phyloP scores from a whole-genome alignment of 2,329 filamentous ascomycete species.

The Bipolaris oryzae region DNA sequence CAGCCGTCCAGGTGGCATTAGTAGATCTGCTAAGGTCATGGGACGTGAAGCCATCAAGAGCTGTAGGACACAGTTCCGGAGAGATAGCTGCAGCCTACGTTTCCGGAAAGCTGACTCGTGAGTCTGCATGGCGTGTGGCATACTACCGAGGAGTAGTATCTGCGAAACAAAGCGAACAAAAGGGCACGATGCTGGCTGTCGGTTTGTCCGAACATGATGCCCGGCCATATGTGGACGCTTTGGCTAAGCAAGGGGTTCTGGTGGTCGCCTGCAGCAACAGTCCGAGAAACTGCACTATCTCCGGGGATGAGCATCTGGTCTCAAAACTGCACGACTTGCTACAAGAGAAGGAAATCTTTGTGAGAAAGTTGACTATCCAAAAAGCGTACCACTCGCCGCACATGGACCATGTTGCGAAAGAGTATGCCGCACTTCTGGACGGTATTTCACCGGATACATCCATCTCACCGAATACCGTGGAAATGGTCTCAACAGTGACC shows the following conservation, averaged over 20 bases:
- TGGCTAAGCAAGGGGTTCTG: neutral
- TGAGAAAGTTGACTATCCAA: slow-evolving; percentile 35
- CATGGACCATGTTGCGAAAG: slow-evolving; percentile 12
- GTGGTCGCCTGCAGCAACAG: slow-evolving; percentile 10
- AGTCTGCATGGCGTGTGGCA: slow-evolving; percentile 26
- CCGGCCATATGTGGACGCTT: neutral
- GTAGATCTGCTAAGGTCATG: slow-evolving; percentile 35
- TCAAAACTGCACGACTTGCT: slow-evolving; percentile 47
- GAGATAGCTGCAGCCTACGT: slow-evolving; percentile 51
- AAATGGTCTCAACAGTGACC: slow-evolving; percentile 1
- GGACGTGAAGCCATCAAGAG: slow-evolving; percentile 37
- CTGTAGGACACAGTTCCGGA: slow-evolving; percentile 52
- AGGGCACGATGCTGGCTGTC: slow-evolving; percentile 12
- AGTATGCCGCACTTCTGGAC: slow-evolving; percentile 1
- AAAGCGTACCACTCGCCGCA: slow-evolving; percentile 52
- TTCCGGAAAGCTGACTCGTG: slow-evolving; percentile 27
- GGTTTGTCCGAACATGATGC: slow-evolving; percentile 5
- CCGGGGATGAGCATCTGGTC: slow-evolving; percentile 47
- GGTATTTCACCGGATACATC: neutral
- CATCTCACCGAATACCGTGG: neutral
- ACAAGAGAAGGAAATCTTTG: slow-evolving; percentile 17
- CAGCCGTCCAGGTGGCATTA: slow-evolving; percentile 46
- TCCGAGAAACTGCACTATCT: slow-evolving; percentile 9
- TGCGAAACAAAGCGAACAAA: neutral
- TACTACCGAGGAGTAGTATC: slow-evolving; percentile 28